A percentile compares a stretch with the other conserved stretches of the same genome.
These are phyloP conservation scores for Coix lacrymajobi DNA, from an alignment of 176 grass and related monocot species.

Conservation along the genomic window DNA sequence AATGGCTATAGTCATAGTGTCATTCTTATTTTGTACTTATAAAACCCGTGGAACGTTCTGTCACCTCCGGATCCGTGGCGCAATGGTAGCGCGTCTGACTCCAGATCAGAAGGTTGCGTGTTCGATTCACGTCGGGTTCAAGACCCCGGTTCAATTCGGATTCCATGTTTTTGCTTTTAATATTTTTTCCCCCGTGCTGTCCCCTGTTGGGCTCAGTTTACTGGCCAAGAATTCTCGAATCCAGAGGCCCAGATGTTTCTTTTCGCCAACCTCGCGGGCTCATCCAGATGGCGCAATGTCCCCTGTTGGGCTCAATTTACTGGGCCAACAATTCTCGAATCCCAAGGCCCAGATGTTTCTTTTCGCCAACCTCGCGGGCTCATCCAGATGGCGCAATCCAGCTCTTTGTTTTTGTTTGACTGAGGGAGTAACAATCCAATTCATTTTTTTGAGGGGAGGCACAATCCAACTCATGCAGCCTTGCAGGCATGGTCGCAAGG, in stretches of 20 bases:
- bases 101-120: conserved; percentile 99
- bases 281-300: no score
- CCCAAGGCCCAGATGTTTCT: background rate
- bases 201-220: background rate
- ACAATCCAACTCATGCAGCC: no score
- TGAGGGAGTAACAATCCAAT: no score
- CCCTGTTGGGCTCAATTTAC: background rate
- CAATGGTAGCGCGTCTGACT: conserved; percentile 99
- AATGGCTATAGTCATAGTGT: no score
- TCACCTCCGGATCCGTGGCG: conserved; percentile 59
- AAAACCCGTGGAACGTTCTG: no score
- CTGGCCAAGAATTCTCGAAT: background rate
- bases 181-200: background rate
- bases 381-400: no score
- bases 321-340: background rate
- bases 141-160: background rate
- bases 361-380: background rate
- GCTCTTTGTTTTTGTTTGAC: no score
- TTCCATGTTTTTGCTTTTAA: background rate
- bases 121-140: conserved; percentile 99
- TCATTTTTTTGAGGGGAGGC: no score
- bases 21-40: no score
- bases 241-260: background rate
- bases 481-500: no score
- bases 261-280: background rate